Percentiles rank a stretch among this genome's conserved stretches.
Conservation (phyloP, 2,329 filamentous ascomycete genomes). For the Alternaria viburni region DNA sequence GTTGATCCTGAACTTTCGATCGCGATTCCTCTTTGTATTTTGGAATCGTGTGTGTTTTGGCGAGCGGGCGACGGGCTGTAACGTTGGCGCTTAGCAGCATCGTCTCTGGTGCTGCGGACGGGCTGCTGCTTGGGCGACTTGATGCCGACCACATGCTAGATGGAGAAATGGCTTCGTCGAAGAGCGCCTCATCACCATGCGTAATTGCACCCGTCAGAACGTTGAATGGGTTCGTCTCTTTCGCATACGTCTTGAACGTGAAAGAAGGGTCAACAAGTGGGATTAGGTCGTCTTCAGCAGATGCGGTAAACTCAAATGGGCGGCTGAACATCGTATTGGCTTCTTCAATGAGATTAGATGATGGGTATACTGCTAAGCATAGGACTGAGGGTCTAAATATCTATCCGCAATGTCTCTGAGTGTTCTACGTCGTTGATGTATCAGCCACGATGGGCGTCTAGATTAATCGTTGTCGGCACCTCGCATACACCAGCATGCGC, state of each 20-base stretch:
- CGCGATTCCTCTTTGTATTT: background rate
- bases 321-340: background rate
- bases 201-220: background rate
- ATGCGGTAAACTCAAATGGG: background rate
- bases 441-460: background rate
- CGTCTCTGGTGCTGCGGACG: background rate
- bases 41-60: slow-evolving; percentile 5
- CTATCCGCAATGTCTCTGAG: background rate
- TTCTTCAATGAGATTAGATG: background rate
- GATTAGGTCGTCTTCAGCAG: background rate
- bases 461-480: background rate
- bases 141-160: slow-evolving; percentile 4
- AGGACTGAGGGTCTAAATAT: background rate
- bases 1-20: background rate
- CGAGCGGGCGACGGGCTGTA: background rate
- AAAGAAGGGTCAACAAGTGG: background rate
- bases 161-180: slow-evolving; percentile 2
- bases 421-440: background rate
- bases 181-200: background rate
- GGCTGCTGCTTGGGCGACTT: slow-evolving; percentile 1
- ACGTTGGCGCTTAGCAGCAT: background rate
- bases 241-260: background rate
- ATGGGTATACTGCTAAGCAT: background rate
- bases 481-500: too few species aligned
- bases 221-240: slow-evolving; percentile 1